Evolutionary conservation across 176 grass and related monocot genomes (phyloP).

Genomic region (Avena insularis): DNA sequence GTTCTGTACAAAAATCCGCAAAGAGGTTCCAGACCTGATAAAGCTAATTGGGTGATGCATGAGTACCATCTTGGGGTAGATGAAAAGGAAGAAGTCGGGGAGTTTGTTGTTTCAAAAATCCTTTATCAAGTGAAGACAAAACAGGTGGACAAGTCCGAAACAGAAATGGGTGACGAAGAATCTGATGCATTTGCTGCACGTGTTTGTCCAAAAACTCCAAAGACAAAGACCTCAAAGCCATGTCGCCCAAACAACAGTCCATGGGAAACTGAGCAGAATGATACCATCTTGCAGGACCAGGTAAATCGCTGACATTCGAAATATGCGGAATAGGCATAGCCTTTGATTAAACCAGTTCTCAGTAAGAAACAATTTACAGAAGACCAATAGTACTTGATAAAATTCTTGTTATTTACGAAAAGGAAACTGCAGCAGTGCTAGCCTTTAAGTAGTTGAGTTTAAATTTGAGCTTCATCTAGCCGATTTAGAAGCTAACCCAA

Average conservation of each 20-base stretch:
- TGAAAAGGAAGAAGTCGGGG: constrained; percentile 74
- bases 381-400: not conserved
- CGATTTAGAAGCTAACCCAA: not conserved
- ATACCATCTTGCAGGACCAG: constrained; percentile 41
- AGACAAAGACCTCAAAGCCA: constrained; percentile 58
- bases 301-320: constrained; percentile 35
- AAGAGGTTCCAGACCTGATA: constrained; percentile 62
- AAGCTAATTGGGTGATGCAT: constrained; percentile 85
- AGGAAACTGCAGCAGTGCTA: too few species aligned
- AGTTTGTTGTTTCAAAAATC: constrained; percentile 79
- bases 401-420: not conserved
- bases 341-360: not conserved
- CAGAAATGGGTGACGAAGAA: constrained; percentile 37
- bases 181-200: constrained; percentile 41
- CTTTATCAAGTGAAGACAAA: constrained; percentile 62
- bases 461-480: not conserved
- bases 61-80: constrained; percentile 80
- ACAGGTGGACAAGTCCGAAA: constrained; percentile 47
- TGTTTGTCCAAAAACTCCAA: constrained; percentile 79
- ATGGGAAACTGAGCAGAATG: constrained; percentile 46
- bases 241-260: constrained; percentile 51
- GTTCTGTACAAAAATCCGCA: constrained; percentile 71
- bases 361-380: not conserved
- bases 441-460: not conserved
- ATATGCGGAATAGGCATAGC: not conserved